These are phyloP conservation scores for Danielozyma ontarioensis DNA, from an alignment of 805 yeast genomes.

Conservation along the genomic window DNA sequence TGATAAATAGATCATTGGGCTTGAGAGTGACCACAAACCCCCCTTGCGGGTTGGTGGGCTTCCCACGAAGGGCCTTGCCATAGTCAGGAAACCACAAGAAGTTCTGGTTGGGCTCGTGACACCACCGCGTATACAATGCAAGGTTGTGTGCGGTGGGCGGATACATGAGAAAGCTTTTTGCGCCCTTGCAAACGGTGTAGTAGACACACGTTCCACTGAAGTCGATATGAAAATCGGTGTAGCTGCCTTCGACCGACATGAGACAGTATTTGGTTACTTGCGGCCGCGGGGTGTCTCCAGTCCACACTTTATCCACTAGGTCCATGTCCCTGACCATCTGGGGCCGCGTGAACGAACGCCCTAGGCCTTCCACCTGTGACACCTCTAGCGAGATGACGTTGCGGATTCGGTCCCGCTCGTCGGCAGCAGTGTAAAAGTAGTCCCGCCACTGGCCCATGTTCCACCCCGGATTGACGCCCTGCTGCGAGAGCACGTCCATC, in stretches of 20 bases:
- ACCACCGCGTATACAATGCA: constrained; percentile 64
- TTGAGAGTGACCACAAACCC: constrained; percentile 52
- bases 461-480: constrained; percentile 61
- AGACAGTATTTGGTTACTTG: constrained; percentile 72
- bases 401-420: constrained; percentile 56
- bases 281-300: constrained; percentile 37
- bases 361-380: constrained; percentile 47
- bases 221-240: constrained; percentile 87
- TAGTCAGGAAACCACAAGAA: constrained; percentile 60
- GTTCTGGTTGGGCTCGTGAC: constrained; percentile 57
- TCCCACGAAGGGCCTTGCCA: constrained; percentile 24
- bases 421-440: constrained; percentile 47
- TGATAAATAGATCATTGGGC: constrained; percentile 70
- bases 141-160: constrained; percentile 72
- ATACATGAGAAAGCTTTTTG: constrained; percentile 66
- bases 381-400: constrained; percentile 83
- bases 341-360: constrained; percentile 55
- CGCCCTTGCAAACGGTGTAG: constrained; percentile 75
- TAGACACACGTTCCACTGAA: constrained; percentile 92
- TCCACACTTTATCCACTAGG: constrained; percentile 66
- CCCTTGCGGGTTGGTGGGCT: constrained; percentile 18
- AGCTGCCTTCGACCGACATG: constrained; percentile 78
- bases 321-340: constrained; percentile 59
- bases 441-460: constrained; percentile 67
- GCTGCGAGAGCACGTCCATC: constrained; percentile 85